phyloP scores from a whole-genome alignment of 2,329 filamentous ascomycete species.

The Hymenoscyphus albidus region DNA sequence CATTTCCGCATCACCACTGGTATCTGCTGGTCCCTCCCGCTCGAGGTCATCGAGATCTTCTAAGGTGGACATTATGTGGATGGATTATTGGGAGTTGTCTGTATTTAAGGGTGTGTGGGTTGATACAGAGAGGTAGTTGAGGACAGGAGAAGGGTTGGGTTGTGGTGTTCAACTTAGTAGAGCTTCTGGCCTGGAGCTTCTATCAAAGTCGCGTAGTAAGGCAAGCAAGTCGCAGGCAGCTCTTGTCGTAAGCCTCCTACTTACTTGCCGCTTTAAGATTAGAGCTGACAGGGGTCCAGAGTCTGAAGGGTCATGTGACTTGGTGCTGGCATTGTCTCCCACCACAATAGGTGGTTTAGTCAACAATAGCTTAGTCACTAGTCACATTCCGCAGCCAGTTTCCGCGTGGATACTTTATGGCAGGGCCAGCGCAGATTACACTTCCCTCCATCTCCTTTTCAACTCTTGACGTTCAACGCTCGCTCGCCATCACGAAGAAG shows the following conservation, averaged over 20 bases:
- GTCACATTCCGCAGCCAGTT: neutral
- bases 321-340: no score
- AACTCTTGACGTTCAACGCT: slow-evolving; percentile 26
- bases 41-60: slow-evolving; percentile 75
- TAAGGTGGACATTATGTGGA: slow-evolving; percentile 62
- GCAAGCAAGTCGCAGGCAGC: slow-evolving; percentile 9
- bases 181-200: slow-evolving; percentile 26
- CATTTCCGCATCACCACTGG: slow-evolving; percentile 82
- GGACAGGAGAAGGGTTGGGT: neutral
- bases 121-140: slow-evolving; percentile 1
- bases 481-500: slow-evolving; percentile 32
- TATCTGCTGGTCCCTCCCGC: slow-evolving; percentile 54
- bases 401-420: slow-evolving; percentile 11
- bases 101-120: neutral
- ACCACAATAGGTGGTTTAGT: no score
- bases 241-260: slow-evolving; percentile 9
- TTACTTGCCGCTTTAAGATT: no score
- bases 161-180: slow-evolving; percentile 14
- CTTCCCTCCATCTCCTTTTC: slow-evolving; percentile 24
- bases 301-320: no score
- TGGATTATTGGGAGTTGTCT: slow-evolving; percentile 1
- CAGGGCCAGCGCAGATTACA: slow-evolving; percentile 3
- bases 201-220: slow-evolving; percentile 12
- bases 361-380: neutral
- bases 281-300: no score